Percentiles rank a stretch among this genome's conserved stretches.
phyloP scores from a whole-genome alignment of 148 eudicot genomes.

The Rhododendron williamsianum region DNA sequence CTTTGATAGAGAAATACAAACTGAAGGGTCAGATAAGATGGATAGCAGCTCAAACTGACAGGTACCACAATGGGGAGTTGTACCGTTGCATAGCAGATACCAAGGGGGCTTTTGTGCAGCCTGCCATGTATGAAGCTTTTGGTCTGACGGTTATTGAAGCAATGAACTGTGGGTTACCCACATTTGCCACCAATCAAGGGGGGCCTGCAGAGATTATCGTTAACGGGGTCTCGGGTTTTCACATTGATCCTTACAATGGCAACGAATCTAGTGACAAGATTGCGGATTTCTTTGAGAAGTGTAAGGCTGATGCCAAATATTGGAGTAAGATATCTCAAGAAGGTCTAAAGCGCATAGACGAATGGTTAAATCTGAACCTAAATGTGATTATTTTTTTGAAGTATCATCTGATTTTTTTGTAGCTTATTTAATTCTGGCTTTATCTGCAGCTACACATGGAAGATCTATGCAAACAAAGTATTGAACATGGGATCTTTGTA shows the following conservation, averaged over 20 bases:
- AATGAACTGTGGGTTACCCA: conserved; percentile 65
- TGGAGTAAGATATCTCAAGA: conserved; percentile 45
- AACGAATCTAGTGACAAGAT: conserved; percentile 51
- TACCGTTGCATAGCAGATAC: conserved; percentile 58
- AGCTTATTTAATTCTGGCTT: not conserved
- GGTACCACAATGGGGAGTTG: conserved; percentile 50
- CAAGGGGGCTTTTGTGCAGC: conserved; percentile 66
- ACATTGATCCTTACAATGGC: conserved; percentile 46
- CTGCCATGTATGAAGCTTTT: conserved; percentile 66
- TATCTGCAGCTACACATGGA: conserved; percentile 62
- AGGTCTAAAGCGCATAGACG: conserved; percentile 47
- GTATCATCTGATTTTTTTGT: not conserved
- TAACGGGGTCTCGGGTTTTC: conserved; percentile 55
- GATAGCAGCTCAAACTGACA: conserved; percentile 67
- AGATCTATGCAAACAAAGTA: conserved; percentile 56
- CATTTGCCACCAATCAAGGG: conserved; percentile 67
- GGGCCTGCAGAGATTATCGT: conserved; percentile 67
- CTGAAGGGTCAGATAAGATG: conserved; percentile 66
- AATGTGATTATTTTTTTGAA: not conserved
- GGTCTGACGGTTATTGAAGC: conserved; percentile 69
- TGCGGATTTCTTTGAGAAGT: conserved; percentile 54
- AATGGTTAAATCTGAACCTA: conserved; percentile 35
- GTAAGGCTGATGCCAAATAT: conserved; percentile 36
- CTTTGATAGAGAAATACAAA: conserved; percentile 39
- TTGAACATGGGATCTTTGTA: conserved; percentile 73